Percentiles rank a stretch among this genome's conserved stretches.
Evolutionary conservation across 2,329 filamentous ascomycete species (phyloP).

Genomic region (Neonectria magnoliae): DNA sequence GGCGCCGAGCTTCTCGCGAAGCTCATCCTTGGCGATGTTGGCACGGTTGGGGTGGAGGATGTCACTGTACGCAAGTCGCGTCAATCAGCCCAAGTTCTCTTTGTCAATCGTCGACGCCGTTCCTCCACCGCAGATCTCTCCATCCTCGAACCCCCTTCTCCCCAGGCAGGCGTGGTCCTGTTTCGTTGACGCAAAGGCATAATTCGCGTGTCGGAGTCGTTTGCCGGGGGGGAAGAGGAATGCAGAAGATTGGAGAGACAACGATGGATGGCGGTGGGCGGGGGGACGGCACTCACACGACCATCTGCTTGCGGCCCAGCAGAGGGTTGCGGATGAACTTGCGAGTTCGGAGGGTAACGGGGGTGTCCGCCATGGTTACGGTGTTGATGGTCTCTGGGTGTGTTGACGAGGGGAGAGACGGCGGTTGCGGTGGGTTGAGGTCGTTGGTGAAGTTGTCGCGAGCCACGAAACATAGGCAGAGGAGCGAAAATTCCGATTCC

Average conservation of each 20-base stretch:
- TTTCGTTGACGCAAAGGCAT: slow-evolving; percentile 1
- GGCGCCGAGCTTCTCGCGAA: slow-evolving; percentile 91
- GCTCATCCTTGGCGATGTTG: slow-evolving; percentile 99
- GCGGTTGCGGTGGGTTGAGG: slow-evolving; percentile 43
- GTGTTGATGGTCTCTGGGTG: slow-evolving; percentile 51
- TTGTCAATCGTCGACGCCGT: slow-evolving; percentile 25
- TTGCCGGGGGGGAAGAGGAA: background rate
- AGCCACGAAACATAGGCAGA: slow-evolving; percentile 42
- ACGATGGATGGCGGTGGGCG: slow-evolving; percentile 23
- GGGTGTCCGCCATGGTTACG: slow-evolving; percentile 87
- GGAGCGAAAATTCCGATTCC: slow-evolving; percentile 49
- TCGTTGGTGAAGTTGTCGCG: slow-evolving; percentile 47
- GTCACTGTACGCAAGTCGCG: slow-evolving; percentile 71
- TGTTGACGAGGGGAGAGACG: slow-evolving; percentile 46
- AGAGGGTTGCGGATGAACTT: slow-evolving; percentile 99
- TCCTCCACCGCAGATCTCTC: slow-evolving; percentile 16
- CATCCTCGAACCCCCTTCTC: background rate
- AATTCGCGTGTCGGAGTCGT: slow-evolving; percentile 10
- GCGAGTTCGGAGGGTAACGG: slow-evolving; percentile 93
- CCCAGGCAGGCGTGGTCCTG: slow-evolving; percentile 1
- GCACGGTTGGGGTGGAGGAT: slow-evolving; percentile 98
- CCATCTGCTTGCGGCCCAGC: slow-evolving; percentile 99
- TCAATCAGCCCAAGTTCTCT: slow-evolving; percentile 37
- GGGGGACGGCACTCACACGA: slow-evolving; percentile 79
- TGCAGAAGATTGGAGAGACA: slow-evolving; percentile 14